Conservation (phyloP, 192 early-diverging fungal genomes). For the Backusella sp. region DNA sequence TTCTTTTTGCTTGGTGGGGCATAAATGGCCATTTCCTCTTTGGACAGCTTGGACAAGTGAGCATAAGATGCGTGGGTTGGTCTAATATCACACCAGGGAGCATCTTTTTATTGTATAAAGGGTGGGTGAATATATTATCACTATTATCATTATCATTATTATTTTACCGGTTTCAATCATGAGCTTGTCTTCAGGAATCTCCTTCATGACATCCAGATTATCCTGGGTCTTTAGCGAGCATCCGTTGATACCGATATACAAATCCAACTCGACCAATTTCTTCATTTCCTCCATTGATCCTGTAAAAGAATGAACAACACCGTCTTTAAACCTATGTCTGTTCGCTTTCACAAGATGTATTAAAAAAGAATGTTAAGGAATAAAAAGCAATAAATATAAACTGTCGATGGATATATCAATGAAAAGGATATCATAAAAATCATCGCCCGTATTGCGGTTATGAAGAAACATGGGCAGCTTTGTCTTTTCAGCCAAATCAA, state of each 20-base stretch:
- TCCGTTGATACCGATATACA: conserved; percentile 96
- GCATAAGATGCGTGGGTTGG: conserved; percentile 80
- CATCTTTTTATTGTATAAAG: conserved; percentile 49
- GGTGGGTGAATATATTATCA: not conserved
- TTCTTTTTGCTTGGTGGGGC: conserved; percentile 64
- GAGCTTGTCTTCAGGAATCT: conserved; percentile 75
- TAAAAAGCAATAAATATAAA: too few relatives aligned
- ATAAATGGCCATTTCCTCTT: conserved; percentile 38
- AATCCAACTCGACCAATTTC: conserved; percentile 59
- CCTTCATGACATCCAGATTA: conserved; percentile 69
- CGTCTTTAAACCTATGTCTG: conserved; percentile 60
- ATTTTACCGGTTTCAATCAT: conserved; percentile 84
- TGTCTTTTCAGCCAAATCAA: conserved; percentile 72
- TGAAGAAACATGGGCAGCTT: conserved; percentile 92
- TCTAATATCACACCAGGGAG: conserved; percentile 89
- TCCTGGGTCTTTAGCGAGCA: conserved; percentile 91
- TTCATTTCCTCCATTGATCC: conserved; percentile 67
- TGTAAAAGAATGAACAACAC: conserved; percentile 92
- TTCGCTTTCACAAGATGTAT: conserved; percentile 51
- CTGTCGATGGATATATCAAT: too few relatives aligned
- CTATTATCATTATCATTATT: not conserved
- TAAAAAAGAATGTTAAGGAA: not conserved
- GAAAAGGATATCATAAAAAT: conserved; percentile 68
- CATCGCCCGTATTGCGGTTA: conserved; percentile 76
- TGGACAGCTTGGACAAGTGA: conserved; percentile 41